These are phyloP conservation scores for Salix exigua DNA, from an alignment of 345 rosid genomes.

Conservation along the genomic window DNA sequence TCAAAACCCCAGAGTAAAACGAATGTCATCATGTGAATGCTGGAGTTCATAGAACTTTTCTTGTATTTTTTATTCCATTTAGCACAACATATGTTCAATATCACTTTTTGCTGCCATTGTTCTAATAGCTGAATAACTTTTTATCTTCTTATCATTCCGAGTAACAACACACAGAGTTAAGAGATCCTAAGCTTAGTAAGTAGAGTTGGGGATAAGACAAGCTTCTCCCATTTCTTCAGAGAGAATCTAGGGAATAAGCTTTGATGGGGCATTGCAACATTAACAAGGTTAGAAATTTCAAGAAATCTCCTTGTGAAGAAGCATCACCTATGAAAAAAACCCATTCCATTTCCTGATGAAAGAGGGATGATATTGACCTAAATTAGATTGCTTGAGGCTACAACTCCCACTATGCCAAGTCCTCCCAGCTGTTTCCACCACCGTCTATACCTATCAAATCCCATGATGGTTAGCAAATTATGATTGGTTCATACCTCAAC, in stretches of 20 bases:
- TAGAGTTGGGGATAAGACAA: not conserved
- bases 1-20: not conserved
- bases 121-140: not conserved
- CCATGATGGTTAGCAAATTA: not conserved
- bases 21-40: not conserved
- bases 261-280: not conserved
- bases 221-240: not conserved
- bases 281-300: not conserved
- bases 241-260: not conserved
- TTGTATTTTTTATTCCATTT: constrained; percentile 11
- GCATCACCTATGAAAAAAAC: not conserved
- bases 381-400: not conserved
- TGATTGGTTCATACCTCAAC: not conserved
- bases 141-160: not conserved
- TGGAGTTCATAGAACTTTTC: not conserved
- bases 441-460: not conserved
- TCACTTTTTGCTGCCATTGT: not conserved
- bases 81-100: constrained; percentile 11
- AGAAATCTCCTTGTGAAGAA: not conserved
- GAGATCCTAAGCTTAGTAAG: not conserved
- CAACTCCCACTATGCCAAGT: not conserved
- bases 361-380: not conserved
- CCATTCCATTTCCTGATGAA: not conserved
- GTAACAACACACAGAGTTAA: not conserved
- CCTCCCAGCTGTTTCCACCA: not conserved